Evolutionary conservation across 73 alveolate genomes (phyloP), one percentile per base, ranked within the genome.

Genomic region (Tetrahymena thermophila): DNA sequence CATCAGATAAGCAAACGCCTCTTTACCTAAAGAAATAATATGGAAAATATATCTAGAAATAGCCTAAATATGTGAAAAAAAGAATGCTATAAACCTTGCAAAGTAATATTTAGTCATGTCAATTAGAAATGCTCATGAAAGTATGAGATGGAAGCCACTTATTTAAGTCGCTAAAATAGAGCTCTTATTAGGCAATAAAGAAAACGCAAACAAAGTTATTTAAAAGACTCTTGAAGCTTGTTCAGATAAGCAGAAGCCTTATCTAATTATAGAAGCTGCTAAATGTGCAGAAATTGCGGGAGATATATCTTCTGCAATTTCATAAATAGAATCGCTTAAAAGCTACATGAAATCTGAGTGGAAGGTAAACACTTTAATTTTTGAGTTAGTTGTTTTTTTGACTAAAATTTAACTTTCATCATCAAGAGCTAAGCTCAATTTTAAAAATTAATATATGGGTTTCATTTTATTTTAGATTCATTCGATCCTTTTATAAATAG

Each of bases 131-230:
- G 58, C 96, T 42, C 98, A 96, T 56, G 96, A 93, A 4, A 95
- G 94, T 15, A 95, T 96, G 50, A 97, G 97, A 43, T 97, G 98
- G 98, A 97, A 97, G 84, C 97, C 97, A 6, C 96, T 98, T 96
- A 85, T 97, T 13, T 71, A 95, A 23, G 98, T 96, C 0, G 94
- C 97, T 16, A 55, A 98, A 11, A 94, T 96, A 8, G 98, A 96
- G 94, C 94, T 94, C 25, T 37, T 94, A 37, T 55, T 94, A 34
- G 97, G 97, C 10, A 94, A 93, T 35, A 40, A 42, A 19, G 93
- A 96, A 9, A 35, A 94, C 16, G 97, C 98, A 4, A 96, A 96
- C 55, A 85, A 35, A 17, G 94, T 97, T 13, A 95, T 97, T 28
- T 96, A 96, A 44, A 93, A 95, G 58, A 93, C 97, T 34, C 58